Conservation (phyloP, 225 moss, liverwort and hornwort species). For the Pleurozium schreberi region DNA sequence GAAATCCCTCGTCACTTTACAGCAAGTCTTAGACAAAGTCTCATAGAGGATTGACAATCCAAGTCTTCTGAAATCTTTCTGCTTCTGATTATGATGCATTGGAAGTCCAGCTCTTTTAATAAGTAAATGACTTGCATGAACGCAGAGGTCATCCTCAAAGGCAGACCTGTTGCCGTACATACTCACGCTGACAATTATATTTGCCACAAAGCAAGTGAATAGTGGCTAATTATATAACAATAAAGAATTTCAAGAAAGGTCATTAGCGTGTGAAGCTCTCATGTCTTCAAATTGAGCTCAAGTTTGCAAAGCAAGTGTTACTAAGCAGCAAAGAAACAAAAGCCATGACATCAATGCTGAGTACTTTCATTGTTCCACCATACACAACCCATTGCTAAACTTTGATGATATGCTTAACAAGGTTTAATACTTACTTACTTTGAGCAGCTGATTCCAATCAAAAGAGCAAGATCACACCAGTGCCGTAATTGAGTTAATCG, state of each 20-base stretch:
- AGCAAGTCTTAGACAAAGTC: neutral
- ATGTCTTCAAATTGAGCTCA: neutral
- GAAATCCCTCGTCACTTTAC: neutral
- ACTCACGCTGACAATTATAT: neutral
- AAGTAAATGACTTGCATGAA: neutral
- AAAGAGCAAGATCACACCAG: neutral
- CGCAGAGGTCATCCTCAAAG: neutral
- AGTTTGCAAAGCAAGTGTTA: neutral
- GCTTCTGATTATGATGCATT: neutral
- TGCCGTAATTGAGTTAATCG: neutral
- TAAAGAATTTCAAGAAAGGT: neutral
- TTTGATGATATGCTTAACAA: neutral
- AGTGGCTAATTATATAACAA: neutral
- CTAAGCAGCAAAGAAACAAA: neutral
- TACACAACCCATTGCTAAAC: neutral
- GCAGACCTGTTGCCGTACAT: neutral
- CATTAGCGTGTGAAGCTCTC: neutral
- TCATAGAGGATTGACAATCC: neutral
- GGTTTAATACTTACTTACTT: too few species aligned
- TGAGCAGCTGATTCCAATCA: neutral
- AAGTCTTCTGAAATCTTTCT: neutral
- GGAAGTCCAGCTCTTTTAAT: neutral
- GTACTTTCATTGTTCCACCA: neutral
- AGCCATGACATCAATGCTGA: neutral
- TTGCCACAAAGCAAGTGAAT: neutral